phyloP scores from a whole-genome alignment of 495 filamentous ascomycete species.

The Bombardia bombarda region DNA sequence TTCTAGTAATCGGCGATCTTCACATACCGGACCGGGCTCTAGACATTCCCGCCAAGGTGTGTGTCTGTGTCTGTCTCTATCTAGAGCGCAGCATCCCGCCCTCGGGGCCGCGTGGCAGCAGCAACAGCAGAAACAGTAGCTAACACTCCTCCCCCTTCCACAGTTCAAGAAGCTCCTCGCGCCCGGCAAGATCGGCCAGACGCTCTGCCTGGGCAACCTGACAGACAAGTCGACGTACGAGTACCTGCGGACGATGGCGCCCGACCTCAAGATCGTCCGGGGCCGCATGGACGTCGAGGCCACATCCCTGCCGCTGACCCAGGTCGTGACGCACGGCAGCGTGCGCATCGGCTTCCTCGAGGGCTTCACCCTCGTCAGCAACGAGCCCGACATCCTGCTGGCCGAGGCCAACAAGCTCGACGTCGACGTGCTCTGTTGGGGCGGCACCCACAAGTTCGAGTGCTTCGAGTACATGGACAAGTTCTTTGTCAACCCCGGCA shows the following conservation, averaged over 20 bases:
- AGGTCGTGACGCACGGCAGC: constrained; percentile 89
- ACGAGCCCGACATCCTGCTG: constrained; percentile 82
- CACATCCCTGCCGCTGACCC: constrained; percentile 79
- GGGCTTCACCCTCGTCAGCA: constrained; percentile 90
- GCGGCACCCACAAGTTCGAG: constrained; percentile 95
- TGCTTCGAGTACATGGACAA: constrained; percentile 98
- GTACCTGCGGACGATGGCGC: constrained; percentile 83
- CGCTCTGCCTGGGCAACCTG: constrained; percentile 92
- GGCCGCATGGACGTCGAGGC: constrained; percentile 92
- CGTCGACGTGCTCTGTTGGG: constrained; percentile 94
- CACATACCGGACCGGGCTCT: constrained; percentile 93
- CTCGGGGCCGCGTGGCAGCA: too few relatives aligned
- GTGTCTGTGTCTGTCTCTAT: too few relatives aligned
- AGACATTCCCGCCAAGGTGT: constrained; percentile 86
- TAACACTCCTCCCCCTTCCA: neutral
- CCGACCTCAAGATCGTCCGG: constrained; percentile 92
- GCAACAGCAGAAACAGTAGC: neutral
- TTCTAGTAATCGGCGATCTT: constrained; percentile 91
- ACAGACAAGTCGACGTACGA: constrained; percentile 92
- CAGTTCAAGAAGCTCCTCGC: constrained; percentile 98
- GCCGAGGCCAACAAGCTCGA: constrained; percentile 94
- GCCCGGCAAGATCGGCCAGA: constrained; percentile 96
- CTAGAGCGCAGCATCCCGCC: too few relatives aligned
- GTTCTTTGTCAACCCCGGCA: constrained; percentile 98
- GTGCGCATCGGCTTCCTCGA: constrained; percentile 95